Evolutionary conservation across 2,329 filamentous ascomycete genomes (phyloP), one percentile per base, ranked within the genome.

Genomic region (Lachnellula willkommii): DNA sequence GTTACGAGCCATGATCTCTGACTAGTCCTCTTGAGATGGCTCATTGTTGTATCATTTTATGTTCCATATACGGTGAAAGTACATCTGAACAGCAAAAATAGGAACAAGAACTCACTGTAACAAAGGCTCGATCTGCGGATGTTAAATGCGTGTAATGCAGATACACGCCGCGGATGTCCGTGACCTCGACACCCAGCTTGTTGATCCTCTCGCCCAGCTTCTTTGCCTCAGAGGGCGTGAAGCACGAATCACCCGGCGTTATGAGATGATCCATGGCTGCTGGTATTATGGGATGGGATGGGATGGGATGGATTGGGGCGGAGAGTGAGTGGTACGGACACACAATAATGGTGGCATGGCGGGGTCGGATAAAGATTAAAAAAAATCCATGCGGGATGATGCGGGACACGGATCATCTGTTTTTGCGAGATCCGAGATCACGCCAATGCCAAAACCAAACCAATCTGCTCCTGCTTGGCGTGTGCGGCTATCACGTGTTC

Each of bases 91-190:
- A 45, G 14, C 22, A 15, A 17, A 37, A 24, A 47, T 15, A 51
- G 17, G 7, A 22, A 22, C 17, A 24, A 5, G 37, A 28, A 36
- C 52, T 52, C 46, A 52, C 53, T 47, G 54, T 49, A 15, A 50
- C 52, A 37, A 52, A 50, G 22, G 62, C 54, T 20, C 52, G 52
- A 45, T 59, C 50, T 37, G 53, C 49, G 11, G 20, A 9, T 32
- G 62, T 63, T 47, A 69, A 51, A 54, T 67, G 66, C 2, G 61
- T 60, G 58, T 68, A 70, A 50, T 70, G 63, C 24, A 68, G 57
- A 62, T 65, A 68, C 28, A 62, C 55, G 15, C 66, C 68, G 35
- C 54, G 55, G 36, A 70, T 57, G 32, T 57, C 60, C 15, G 55
- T 63, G 4, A 69, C 64, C 45, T 60, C 59, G 1, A 52, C 51